Percentiles rank a stretch among this genome's conserved stretches.
phyloP scores from a whole-genome alignment of 495 filamentous ascomycete genomes.

The Parachaetomium inaequale region DNA sequence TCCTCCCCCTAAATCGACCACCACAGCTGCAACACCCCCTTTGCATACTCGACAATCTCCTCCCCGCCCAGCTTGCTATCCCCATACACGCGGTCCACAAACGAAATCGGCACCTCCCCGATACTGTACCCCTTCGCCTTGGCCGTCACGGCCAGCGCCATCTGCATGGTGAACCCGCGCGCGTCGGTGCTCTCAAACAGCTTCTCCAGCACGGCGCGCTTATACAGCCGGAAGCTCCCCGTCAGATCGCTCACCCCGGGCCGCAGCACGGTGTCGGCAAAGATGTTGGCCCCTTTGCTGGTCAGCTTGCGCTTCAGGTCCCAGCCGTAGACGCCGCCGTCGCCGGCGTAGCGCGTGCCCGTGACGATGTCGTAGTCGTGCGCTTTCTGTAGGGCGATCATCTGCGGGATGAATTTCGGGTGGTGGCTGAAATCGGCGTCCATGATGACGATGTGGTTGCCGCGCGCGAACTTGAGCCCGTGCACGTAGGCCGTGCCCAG shows the following conservation, averaged over 20 bases:
- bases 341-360: conserved; percentile 84
- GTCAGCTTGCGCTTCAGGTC: conserved; percentile 95
- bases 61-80: conserved; percentile 91
- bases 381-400: conserved; percentile 70
- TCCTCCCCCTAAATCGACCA: conserved; percentile 24
- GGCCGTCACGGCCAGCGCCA: conserved; percentile 84
- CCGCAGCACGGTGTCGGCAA: conserved; percentile 88
- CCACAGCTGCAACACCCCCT: conserved; percentile 89
- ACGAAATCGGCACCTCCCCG: conserved; percentile 89
- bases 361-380: conserved; percentile 91
- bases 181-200: conserved; percentile 86
- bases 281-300: conserved; percentile 85
- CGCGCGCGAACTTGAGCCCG: conserved; percentile 78
- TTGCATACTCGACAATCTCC: conserved; percentile 97
- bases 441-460: conserved; percentile 98
- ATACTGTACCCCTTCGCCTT: conserved; percentile 90
- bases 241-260: conserved; percentile 97
- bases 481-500: conserved; percentile 97
- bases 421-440: conserved; percentile 99
- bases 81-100: conserved; percentile 92
- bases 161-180: conserved; percentile 98
- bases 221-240: conserved; percentile 91
- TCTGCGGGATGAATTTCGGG: conserved; percentile 89
- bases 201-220: conserved; percentile 81
- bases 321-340: conserved; percentile 95